Conservation (phyloP, 1,284 basidiomycete genomes). For the Fomitopsis pinicola region DNA sequence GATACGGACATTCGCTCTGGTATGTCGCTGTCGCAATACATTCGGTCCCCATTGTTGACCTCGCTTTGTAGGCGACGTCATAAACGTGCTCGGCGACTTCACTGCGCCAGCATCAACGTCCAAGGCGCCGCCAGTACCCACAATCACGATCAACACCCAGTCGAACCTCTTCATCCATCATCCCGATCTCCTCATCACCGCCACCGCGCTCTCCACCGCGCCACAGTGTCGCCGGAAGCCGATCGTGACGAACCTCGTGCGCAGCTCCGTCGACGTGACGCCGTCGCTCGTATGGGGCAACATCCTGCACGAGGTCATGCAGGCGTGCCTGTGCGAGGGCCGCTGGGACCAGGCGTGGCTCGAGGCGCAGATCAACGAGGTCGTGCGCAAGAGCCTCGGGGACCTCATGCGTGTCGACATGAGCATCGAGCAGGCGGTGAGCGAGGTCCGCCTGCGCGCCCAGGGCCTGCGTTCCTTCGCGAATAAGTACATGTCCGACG, state of each 20-base stretch:
- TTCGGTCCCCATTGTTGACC: not conserved
- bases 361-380: constrained; percentile 51
- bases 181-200: constrained; percentile 86
- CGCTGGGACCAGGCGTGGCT: constrained; percentile 61
- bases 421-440: constrained; percentile 56
- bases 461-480: constrained; percentile 63
- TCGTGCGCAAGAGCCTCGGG: constrained; percentile 46
- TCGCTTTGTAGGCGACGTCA: constrained; percentile 54
- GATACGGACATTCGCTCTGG: constrained; percentile 51
- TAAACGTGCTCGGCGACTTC: constrained; percentile 73
- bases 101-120: constrained; percentile 26
- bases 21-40: constrained; percentile 24
- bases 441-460: constrained; percentile 59
- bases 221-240: constrained; percentile 81
- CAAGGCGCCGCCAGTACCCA: constrained; percentile 28
- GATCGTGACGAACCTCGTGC: constrained; percentile 60
- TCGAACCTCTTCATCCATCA: constrained; percentile 75
- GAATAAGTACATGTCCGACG: constrained; percentile 54
- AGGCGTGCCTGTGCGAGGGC: constrained; percentile 60
- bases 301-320: constrained; percentile 86
- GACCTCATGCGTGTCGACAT: constrained; percentile 63
- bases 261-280: constrained; percentile 52
- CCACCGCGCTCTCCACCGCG: constrained; percentile 81
- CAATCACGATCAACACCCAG: constrained; percentile 52
- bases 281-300: constrained; percentile 84